A percentile compares a stretch with the other conserved stretches of the same genome.
Evolutionary conservation across 352 stramenopile species (phyloP).

Genomic region (Phytophthora crassamura): DNA sequence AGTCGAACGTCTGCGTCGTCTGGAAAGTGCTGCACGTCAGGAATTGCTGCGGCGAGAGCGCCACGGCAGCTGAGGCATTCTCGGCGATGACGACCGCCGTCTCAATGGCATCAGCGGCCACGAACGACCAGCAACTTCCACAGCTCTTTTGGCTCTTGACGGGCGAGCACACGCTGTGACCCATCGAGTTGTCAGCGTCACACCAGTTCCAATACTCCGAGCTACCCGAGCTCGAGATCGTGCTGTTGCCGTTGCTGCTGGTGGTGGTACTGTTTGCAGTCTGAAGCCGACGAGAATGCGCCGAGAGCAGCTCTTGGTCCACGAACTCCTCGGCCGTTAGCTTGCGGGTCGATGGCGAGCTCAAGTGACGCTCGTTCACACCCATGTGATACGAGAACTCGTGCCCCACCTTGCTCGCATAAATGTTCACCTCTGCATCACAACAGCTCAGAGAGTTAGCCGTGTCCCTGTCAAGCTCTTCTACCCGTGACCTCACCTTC

Average conservation of each 20-base stretch:
- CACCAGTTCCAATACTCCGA: slow-evolving; percentile 77
- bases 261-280: slow-evolving; percentile 23
- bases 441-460: no score
- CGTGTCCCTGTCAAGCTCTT: neutral
- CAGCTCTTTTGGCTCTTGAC: slow-evolving; percentile 87
- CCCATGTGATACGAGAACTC: slow-evolving; percentile 77
- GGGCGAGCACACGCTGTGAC: slow-evolving; percentile 64
- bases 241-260: slow-evolving; percentile 20
- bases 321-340: slow-evolving; percentile 63
- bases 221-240: slow-evolving; percentile 31
- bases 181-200: slow-evolving; percentile 61
- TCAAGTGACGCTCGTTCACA: slow-evolving; percentile 71
- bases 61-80: slow-evolving; percentile 59
- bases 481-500: slow-evolving; percentile 51
- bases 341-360: slow-evolving; percentile 37
- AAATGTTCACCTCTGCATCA: slow-evolving; percentile 63
- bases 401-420: slow-evolving; percentile 63
- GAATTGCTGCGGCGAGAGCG: slow-evolving; percentile 82
- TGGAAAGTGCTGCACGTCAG: slow-evolving; percentile 70
- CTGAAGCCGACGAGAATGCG: slow-evolving; percentile 35
- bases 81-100: slow-evolving; percentile 76
- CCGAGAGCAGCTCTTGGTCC: slow-evolving; percentile 56
- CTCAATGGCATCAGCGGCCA: slow-evolving; percentile 80
- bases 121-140: slow-evolving; percentile 85
- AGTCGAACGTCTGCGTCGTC: slow-evolving; percentile 77